Evolutionary conservation across 352 stramenopile species (phyloP).

Genomic region (Phytophthora cryptogea): DNA sequence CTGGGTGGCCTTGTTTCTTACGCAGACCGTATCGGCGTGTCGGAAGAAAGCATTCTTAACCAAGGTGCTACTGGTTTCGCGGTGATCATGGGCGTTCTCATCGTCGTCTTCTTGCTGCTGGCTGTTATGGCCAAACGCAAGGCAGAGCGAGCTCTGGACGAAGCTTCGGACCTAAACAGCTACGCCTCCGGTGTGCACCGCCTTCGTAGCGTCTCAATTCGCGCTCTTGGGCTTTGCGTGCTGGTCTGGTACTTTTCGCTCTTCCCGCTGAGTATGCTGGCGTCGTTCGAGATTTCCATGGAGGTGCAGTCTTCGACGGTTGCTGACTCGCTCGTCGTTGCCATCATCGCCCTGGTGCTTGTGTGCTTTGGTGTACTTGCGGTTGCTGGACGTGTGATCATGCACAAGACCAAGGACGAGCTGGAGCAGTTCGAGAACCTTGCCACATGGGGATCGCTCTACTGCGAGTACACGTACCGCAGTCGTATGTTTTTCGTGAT

Average conservation of each 20-base stretch:
- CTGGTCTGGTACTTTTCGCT: slow-evolving; percentile 69
- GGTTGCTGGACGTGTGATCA: slow-evolving; percentile 57
- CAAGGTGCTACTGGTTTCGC: slow-evolving; percentile 45
- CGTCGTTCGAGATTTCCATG: slow-evolving; percentile 75
- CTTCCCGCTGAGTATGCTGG: slow-evolving; percentile 65
- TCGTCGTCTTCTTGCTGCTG: slow-evolving; percentile 55
- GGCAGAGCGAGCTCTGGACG: slow-evolving; percentile 48
- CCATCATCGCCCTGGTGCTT: slow-evolving; percentile 48
- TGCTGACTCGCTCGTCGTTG: slow-evolving; percentile 38
- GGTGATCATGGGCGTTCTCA: slow-evolving; percentile 48
- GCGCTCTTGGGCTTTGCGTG: slow-evolving; percentile 59
- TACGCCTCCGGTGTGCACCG: slow-evolving; percentile 50
- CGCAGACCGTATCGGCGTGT: slow-evolving; percentile 54
- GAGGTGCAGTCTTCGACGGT: slow-evolving; percentile 43
- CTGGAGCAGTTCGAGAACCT: slow-evolving; percentile 63
- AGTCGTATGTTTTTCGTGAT: slow-evolving; percentile 73
- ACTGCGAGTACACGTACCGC: slow-evolving; percentile 62
- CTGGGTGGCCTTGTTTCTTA: slow-evolving; percentile 63
- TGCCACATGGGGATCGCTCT: slow-evolving; percentile 66
- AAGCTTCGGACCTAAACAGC: slow-evolving; percentile 39
- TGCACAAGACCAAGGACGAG: slow-evolving; percentile 57
- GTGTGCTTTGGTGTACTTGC: slow-evolving; percentile 52
- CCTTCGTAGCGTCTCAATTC: slow-evolving; percentile 63
- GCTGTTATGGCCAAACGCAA: slow-evolving; percentile 56
- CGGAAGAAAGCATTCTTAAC: slow-evolving; percentile 50